phyloP scores from a whole-genome alignment of 768 basidiomycete species.

The Kwoniella mangroviensis region DNA sequence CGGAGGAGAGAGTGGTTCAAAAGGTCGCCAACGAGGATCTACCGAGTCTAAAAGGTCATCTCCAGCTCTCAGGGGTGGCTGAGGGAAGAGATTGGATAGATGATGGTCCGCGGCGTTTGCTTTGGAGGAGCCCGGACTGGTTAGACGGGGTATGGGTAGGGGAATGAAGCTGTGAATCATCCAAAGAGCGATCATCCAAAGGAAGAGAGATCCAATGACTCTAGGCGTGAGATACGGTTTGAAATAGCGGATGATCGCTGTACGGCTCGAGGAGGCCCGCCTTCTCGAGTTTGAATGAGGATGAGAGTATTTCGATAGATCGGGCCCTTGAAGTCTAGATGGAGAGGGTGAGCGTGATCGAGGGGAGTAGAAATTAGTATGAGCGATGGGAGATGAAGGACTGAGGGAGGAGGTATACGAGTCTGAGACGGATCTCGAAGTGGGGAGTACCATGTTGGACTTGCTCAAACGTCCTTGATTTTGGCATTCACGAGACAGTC shows the following conservation, averaged over 20 bases:
- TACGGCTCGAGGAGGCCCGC: background rate
- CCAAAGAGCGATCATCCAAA: conserved; percentile 36
- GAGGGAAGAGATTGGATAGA: conserved; percentile 39
- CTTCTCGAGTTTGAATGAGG: conserved; percentile 4
- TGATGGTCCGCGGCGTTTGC: conserved; percentile 21
- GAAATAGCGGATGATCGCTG: conserved; percentile 8
- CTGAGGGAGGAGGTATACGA: conserved; percentile 27
- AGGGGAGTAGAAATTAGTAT: conserved; percentile 3
- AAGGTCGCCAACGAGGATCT: conserved; percentile 40
- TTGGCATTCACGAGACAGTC: background rate
- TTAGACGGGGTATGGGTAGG: conserved; percentile 27
- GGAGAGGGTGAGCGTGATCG: conserved; percentile 21
- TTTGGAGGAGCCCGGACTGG: background rate
- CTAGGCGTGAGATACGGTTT: conserved; percentile 15
- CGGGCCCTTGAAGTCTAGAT: conserved; percentile 10
- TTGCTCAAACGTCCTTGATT: background rate
- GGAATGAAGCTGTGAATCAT: conserved; percentile 36
- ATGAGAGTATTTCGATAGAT: conserved; percentile 14
- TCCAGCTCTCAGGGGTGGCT: conserved; percentile 39
- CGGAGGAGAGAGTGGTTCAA: conserved; percentile 42
- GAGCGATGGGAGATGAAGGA: conserved; percentile 25
- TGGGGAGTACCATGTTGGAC: conserved; percentile 7
- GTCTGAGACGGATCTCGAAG: conserved; percentile 5
- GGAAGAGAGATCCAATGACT: conserved; percentile 23
- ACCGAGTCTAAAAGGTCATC: conserved; percentile 45